These are phyloP conservation scores for Dovyalis caffra DNA, from an alignment of 345 rosid genomes.

Conservation along the genomic window DNA sequence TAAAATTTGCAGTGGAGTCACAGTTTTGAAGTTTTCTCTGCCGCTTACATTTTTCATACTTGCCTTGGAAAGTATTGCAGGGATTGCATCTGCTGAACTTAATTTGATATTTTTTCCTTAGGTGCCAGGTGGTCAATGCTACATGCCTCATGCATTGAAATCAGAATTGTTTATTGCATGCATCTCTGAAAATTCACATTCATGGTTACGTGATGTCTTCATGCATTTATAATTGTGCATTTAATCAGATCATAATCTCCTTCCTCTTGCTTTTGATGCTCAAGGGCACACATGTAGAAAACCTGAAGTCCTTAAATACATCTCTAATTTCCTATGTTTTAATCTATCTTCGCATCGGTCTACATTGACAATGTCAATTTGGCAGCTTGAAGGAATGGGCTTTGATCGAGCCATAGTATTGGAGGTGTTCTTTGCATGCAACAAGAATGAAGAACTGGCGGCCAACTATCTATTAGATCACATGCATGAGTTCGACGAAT, in stretches of 20 bases:
- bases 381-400: conserved; percentile 89
- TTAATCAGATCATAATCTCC: neutral
- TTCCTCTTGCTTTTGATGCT: neutral
- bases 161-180: neutral
- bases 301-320: neutral
- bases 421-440: conserved; percentile 86
- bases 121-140: neutral
- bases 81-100: neutral
- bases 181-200: neutral
- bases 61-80: neutral
- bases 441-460: conserved; percentile 93
- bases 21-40: neutral
- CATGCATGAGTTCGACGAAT: conserved; percentile 73
- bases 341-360: neutral
- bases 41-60: neutral
- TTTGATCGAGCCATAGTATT: conserved; percentile 70
- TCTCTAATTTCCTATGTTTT: neutral
- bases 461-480: conserved; percentile 90
- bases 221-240: neutral
- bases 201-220: neutral
- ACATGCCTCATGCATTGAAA: neutral
- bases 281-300: neutral
- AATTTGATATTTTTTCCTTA: neutral
- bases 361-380: neutral
- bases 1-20: neutral